Evolutionary conservation across 1,284 basidiomycete species (phyloP), one percentile per base, ranked within the genome.

Genomic region (Phlebopus sp.): DNA sequence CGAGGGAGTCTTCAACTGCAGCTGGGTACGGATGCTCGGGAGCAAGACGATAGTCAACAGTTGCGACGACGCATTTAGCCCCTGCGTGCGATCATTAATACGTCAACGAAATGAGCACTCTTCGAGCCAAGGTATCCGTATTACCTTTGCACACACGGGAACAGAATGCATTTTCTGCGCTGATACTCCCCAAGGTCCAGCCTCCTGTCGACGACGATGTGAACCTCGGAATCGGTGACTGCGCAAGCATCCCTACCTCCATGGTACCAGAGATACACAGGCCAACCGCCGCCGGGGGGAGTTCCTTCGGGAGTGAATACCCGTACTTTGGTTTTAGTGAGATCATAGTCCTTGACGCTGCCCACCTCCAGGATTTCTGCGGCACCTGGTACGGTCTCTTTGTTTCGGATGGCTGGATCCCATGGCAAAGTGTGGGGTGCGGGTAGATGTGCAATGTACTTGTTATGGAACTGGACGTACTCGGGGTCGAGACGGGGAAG

Each of bases 21-120:
- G 78, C 77, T 2, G 81, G 81, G 55, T 78, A 83, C 3, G 72
- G 72, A 29, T 76, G 47, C 52, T 84, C 82, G 9, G 82, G 82
- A 0, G 77, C 82, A 23, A 82, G 73, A 35, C 81, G 74, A 59
- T 83, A 82, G 52, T 78, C 77, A 25, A 81, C 76, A 2, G 75
- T 74, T 25, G 76, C 70, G 6, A 81, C 78, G 0, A 81, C 72
- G 50, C 64, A 66, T 34, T 59, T 60, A 17, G 64, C 61, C 14
- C 64, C 62, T 67, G 43, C 40, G 51, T 39, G 19, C 19, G 19
- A 37, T 39, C 11, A 27, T 17, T 15, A 0, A 23, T 8, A 44
- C 9, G 14, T 7, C 36, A 17, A 29, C 27, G 34, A 19, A 45
- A 30, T 21, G 19, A 15, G 35, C 18, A 7, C 18, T 15, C 6